Base-by-base conservation (phyloP, 257 asterid genomes). In the Ocimum tenuiflorum region DNA sequence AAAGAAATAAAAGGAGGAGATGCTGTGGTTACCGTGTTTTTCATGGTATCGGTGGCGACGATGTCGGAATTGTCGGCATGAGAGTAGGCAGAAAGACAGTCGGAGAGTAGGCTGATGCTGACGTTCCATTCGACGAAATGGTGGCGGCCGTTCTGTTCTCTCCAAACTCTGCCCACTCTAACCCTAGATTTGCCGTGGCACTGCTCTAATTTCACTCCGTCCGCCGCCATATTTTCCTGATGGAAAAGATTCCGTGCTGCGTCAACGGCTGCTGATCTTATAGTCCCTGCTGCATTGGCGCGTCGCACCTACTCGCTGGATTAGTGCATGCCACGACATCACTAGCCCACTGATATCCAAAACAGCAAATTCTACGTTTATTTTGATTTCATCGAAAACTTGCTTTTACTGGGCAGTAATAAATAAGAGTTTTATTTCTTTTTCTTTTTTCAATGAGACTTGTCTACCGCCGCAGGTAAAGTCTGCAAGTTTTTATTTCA, bases 11-110 rank as follows among this genome's bases (percentile, higher is more conserved):
- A 33, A 13, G 15, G 39, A 4, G 8, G 7, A 36, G 47, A 55
- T 29, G 0, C 2, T 33, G 3, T 22, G 0, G 0, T 67, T 74
- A 94, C 99, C 15, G 97, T 94, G 79, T 94, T 94, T 67, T 90
- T 94, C 82, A 94, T 86, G 63, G 97, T 90, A 78, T 94, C 99
- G 15, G 99, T 94, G 65, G 99, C 96, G 78, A 94, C 97, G 70
- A 94, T 77, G 53, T 75, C 76, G 36, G 91, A 84, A 60, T 90
- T 94, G 45, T 94, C 91, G 17, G 64, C 88, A 67, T 59, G 45
- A 56, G 89, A 73, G 73, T 89, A 94, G 13, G 99, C 83, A 33
- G 95, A 76, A 55, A 84, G 69, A 67, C 95, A 90, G 70, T 94
- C 91, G 78, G 99, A 94, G 83, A 94, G 71, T 76, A 94, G 96